A percentile compares a stretch with the other conserved stretches of the same genome.
phyloP scores from a whole-genome alignment of 352 stramenopile genomes.

The Phytophthora melonis region DNA sequence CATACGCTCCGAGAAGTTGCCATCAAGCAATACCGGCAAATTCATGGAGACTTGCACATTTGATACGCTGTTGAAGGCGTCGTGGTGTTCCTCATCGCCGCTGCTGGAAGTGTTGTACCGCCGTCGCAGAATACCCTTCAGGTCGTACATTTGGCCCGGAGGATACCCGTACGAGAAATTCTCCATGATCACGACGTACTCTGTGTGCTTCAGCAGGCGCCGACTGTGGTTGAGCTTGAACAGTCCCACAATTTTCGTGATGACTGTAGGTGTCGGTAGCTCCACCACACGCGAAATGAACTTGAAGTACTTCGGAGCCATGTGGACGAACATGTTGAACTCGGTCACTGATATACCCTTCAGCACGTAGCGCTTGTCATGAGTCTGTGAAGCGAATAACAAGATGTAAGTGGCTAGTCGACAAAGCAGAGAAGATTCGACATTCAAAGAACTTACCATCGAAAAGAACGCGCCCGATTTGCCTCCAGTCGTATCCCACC shows the following conservation, averaged over 20 bases:
- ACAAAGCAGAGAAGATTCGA: not conserved
- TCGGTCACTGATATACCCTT: constrained; percentile 89
- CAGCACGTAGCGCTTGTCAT: constrained; percentile 87
- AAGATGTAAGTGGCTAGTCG: constrained; percentile 9
- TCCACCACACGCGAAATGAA: constrained; percentile 81
- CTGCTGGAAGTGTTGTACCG: constrained; percentile 63
- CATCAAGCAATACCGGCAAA: constrained; percentile 81
- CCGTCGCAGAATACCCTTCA: constrained; percentile 86
- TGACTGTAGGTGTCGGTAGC: constrained; percentile 64
- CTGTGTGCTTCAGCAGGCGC: constrained; percentile 76
- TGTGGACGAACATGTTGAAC: constrained; percentile 93
- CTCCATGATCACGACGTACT: constrained; percentile 90
- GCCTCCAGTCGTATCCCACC: constrained; percentile 80
- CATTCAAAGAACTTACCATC: constrained; percentile 52
- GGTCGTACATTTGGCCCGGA: constrained; percentile 85
- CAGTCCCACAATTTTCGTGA: constrained; percentile 87
- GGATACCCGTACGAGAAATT: constrained; percentile 86
- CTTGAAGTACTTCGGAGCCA: constrained; percentile 90
- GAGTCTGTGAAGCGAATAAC: constrained; percentile 49
- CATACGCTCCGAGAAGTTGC: constrained; percentile 83
- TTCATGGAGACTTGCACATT: constrained; percentile 63
- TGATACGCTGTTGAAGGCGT: constrained; percentile 48
- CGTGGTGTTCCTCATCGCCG: constrained; percentile 47
- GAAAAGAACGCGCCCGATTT: constrained; percentile 91
- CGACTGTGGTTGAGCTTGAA: constrained; percentile 81